phyloP scores from a whole-genome alignment of 257 asterid species.

The Solanum gracilifrons region DNA sequence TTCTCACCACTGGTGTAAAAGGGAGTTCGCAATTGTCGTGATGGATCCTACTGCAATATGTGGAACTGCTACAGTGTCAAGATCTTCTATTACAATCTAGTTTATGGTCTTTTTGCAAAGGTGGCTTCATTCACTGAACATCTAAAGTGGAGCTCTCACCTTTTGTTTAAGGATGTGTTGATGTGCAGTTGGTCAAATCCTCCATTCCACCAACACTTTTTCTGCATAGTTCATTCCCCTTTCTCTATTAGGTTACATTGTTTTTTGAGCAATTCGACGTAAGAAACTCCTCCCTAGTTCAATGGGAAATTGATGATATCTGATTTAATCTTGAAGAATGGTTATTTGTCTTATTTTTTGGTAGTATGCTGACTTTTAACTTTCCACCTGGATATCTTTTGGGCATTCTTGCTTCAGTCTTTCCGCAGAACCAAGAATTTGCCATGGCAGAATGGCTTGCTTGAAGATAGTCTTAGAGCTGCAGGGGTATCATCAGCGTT shows the following conservation, averaged over 20 bases:
- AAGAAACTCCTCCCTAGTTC: conserved; percentile 17
- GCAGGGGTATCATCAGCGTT: conserved; percentile 59
- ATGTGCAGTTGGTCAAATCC: conserved; percentile 44
- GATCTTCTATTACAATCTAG: conserved; percentile 32
- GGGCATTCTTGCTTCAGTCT: conserved; percentile 64
- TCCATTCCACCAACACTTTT: conserved; percentile 14
- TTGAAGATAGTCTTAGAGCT: conserved; percentile 65
- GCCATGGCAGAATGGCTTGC: conserved; percentile 64
- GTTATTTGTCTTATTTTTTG: conserved; percentile 20
- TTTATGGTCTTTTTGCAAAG: conserved; percentile 49
- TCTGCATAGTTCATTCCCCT: conserved; percentile 3
- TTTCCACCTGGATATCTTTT: conserved; percentile 34
- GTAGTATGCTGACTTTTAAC: conserved; percentile 36
- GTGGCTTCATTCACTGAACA: conserved; percentile 51
- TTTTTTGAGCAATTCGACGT: conserved; percentile 41
- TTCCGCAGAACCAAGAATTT: conserved; percentile 49
- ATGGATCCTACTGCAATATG: conserved; percentile 21
- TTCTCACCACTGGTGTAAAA: conserved; percentile 28
- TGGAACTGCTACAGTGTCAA: conserved; percentile 19
- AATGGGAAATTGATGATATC: conserved; percentile 49
- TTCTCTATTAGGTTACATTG: conserved; percentile 36
- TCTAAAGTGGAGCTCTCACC: conserved; percentile 57
- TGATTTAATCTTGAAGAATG: conserved; percentile 40
- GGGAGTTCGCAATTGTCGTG: conserved; percentile 37
- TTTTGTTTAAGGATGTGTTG: conserved; percentile 42